phyloP scores from a whole-genome alignment of 2,329 filamentous ascomycete species.

The Aspergillus thermomutatus region DNA sequence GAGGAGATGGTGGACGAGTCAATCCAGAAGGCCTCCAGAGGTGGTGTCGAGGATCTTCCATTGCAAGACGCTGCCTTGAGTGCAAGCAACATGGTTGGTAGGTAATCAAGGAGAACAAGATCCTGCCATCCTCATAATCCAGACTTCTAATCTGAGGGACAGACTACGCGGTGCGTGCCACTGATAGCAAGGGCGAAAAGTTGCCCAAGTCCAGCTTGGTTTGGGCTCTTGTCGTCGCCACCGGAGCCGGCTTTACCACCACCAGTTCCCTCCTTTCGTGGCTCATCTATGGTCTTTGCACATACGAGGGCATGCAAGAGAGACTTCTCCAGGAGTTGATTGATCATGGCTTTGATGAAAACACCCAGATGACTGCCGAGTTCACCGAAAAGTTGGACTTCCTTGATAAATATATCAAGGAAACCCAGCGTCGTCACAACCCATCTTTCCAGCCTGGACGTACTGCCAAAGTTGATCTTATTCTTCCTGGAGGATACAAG shows the following conservation, averaged over 20 bases:
- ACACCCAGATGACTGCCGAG: conserved; percentile 40
- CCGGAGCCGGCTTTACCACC: conserved; percentile 60
- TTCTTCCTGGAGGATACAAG: conserved; percentile 59
- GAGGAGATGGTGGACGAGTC: conserved; percentile 22
- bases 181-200: conserved; percentile 54
- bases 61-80: conserved; percentile 45
- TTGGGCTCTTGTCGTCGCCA: conserved; percentile 48
- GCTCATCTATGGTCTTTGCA: conserved; percentile 53
- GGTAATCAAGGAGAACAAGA: no score
- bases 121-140: no score
- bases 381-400: no score
- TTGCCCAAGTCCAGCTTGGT: conserved; percentile 46
- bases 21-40: conserved; percentile 17
- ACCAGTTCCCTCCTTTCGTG: conserved; percentile 58
- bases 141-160: no score
- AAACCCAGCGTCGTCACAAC: conserved; percentile 58
- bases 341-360: conserved; percentile 45
- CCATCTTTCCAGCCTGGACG: conserved; percentile 60
- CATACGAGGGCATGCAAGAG: conserved; percentile 56
- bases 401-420: conserved; percentile 48
- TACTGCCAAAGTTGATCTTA: conserved; percentile 52
- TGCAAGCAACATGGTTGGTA: conserved; percentile 36
- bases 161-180: conserved; percentile 44
- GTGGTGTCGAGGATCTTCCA: conserved; percentile 27
- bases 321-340: conserved; percentile 57